phyloP scores from a whole-genome alignment of 2,329 filamentous ascomycete species.

The Colletotrichum spinosum region DNA sequence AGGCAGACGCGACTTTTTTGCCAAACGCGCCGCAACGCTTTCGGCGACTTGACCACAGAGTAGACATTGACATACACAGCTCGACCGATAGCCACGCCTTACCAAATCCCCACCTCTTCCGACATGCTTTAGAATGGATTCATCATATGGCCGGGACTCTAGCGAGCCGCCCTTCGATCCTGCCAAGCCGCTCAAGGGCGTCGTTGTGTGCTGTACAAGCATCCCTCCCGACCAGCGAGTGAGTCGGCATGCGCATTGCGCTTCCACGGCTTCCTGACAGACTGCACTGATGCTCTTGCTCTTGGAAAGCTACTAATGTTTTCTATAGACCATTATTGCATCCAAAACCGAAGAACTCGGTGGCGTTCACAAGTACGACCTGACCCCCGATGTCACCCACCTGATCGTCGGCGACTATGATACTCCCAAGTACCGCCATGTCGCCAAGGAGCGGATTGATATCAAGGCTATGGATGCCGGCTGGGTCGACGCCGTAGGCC shows the following conservation, averaged over 20 bases:
- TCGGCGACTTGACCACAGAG: neutral
- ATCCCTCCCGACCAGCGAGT: slow-evolving; percentile 84
- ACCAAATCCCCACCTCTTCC: neutral
- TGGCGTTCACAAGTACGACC: slow-evolving; percentile 86
- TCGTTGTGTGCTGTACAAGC: slow-evolving; percentile 89
- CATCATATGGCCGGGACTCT: slow-evolving; percentile 27
- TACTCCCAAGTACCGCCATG: slow-evolving; percentile 95
- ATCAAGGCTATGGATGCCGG: slow-evolving; percentile 83
- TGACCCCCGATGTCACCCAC: slow-evolving; percentile 96
- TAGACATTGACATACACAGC: too few species aligned
- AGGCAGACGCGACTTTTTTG: slow-evolving; percentile 37
- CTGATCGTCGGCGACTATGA: slow-evolving; percentile 90
- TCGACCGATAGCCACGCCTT: neutral
- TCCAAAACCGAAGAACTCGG: slow-evolving; percentile 82
- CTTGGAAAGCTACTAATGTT: slow-evolving; percentile 19
- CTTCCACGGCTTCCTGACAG: too few species aligned
- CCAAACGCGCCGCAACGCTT: slow-evolving; percentile 25
- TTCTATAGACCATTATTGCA: slow-evolving; percentile 64
- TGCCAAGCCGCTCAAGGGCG: slow-evolving; percentile 74
- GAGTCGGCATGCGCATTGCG: slow-evolving; percentile 45
- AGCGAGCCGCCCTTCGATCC: slow-evolving; percentile 59
- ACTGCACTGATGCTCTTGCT: slow-evolving; percentile 1
- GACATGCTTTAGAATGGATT: slow-evolving; percentile 35
- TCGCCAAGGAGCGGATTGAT: slow-evolving; percentile 88
- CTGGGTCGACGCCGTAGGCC: slow-evolving; percentile 85